phyloP scores from a whole-genome alignment of 2,329 filamentous ascomycete species.

The Magnaporthales sp. region DNA sequence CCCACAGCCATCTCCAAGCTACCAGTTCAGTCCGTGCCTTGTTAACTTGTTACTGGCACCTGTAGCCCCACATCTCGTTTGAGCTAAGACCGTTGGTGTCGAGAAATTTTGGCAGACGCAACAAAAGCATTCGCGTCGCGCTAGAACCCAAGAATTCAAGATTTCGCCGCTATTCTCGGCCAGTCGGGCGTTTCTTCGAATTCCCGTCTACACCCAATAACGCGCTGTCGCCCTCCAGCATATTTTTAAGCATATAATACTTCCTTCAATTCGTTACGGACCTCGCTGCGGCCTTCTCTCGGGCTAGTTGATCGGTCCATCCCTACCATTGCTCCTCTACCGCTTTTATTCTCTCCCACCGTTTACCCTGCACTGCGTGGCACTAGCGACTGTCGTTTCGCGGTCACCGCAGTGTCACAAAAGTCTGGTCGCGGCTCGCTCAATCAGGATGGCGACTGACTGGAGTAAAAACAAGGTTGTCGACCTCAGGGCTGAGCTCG shows the following conservation, averaged over 20 bases:
- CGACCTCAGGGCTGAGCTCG: constrained; percentile 68
- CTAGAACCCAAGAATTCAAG: background rate
- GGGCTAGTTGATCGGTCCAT: background rate
- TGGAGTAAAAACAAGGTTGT: constrained; percentile 60
- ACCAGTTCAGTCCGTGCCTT: background rate
- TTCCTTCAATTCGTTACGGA: background rate
- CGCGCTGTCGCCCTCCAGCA: background rate
- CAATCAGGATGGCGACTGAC: constrained; percentile 34
- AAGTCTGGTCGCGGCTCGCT: background rate
- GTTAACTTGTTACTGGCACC: background rate
- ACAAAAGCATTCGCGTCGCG: constrained; percentile 1
- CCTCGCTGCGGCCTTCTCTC: background rate
- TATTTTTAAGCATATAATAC: background rate
- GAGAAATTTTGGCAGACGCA: constrained; percentile 1
- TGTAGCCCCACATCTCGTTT: background rate
- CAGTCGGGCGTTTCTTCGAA: background rate
- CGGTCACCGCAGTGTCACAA: constrained; percentile 1
- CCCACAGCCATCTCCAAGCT: background rate
- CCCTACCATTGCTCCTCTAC: background rate
- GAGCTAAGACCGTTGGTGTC: constrained; percentile 1
- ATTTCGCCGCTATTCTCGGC: background rate
- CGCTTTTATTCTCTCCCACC: background rate
- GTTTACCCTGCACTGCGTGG: background rate
- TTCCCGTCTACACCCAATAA: background rate
- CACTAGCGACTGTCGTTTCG: background rate